Conservation (phyloP, 441 rosid species). For the Pelargonium exstipulatum region DNA sequence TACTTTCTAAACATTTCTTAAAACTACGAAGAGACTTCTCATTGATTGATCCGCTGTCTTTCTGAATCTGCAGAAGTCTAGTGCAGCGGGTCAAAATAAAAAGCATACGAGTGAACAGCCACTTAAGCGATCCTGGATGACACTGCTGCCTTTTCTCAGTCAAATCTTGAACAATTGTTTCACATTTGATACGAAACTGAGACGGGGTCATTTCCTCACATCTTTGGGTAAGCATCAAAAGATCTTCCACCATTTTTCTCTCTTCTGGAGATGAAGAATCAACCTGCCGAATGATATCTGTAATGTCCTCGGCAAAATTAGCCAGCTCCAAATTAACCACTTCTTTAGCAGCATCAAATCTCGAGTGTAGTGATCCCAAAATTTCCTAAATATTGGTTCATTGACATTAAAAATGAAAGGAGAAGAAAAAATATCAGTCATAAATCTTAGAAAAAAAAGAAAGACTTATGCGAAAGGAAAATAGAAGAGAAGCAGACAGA, state of each 20-base stretch:
- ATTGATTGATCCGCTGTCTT: slow-evolving; percentile 60
- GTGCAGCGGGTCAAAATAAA: slow-evolving; percentile 83
- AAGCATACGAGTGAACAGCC: slow-evolving; percentile 72
- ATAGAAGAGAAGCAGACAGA: neutral
- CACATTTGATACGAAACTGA: slow-evolving; percentile 61
- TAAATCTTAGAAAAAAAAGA: neutral
- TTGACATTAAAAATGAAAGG: slow-evolving; percentile 7
- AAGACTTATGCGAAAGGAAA: neutral
- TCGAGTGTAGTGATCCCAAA: slow-evolving; percentile 57
- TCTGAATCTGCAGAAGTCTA: slow-evolving; percentile 70
- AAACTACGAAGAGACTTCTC: slow-evolving; percentile 57
- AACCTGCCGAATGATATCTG: slow-evolving; percentile 47
- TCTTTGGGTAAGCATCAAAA: slow-evolving; percentile 44
- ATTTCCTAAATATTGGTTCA: slow-evolving; percentile 48
- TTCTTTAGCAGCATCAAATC: slow-evolving; percentile 73
- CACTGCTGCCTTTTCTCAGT: slow-evolving; percentile 63
- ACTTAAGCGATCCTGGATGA: slow-evolving; percentile 58
- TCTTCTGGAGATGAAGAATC: slow-evolving; percentile 49
- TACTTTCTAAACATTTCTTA: slow-evolving; percentile 65
- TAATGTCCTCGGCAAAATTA: slow-evolving; percentile 49
- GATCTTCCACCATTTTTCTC: slow-evolving; percentile 50
- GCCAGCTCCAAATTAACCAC: slow-evolving; percentile 52
- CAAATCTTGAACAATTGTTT: slow-evolving; percentile 62
- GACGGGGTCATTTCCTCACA: slow-evolving; percentile 61
- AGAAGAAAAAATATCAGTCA: slow-evolving; percentile 1